These are phyloP conservation scores for Lantana camara DNA, from an alignment of 257 asterid genomes.

Conservation along the genomic window DNA sequence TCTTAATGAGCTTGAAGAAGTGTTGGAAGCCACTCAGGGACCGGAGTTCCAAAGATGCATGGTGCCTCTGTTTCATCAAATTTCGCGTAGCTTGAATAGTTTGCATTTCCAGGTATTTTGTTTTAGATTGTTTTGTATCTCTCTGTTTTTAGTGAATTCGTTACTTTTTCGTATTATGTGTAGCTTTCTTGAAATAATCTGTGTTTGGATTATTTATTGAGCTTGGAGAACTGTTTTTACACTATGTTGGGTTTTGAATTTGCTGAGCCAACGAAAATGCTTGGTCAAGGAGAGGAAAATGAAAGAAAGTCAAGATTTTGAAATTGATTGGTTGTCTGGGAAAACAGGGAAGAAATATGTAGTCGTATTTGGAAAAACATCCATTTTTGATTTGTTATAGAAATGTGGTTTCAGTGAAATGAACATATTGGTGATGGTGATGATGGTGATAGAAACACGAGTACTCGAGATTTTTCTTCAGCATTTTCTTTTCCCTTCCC, in stretches of 20 bases:
- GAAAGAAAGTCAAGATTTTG: too few species aligned
- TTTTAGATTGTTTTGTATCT: background rate
- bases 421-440: too few species aligned
- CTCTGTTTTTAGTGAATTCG: background rate
- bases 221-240: background rate
- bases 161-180: background rate
- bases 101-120: conserved; percentile 74
- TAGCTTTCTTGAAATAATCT: background rate
- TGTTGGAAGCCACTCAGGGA: conserved; percentile 73
- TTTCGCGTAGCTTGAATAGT: conserved; percentile 73
- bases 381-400: too few species aligned
- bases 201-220: background rate
- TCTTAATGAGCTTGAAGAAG: conserved; percentile 85
- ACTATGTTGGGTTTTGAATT: too few species aligned
- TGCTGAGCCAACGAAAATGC: too few species aligned
- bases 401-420: too few species aligned
- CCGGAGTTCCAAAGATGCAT: conserved; percentile 80
- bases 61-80: conserved; percentile 77
- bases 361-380: too few species aligned
- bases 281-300: too few species aligned
- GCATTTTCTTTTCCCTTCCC: background rate
- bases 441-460: too few species aligned
- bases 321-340: too few species aligned
- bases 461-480: background rate
- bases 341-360: too few species aligned